A percentile compares a stretch with the other conserved stretches of the same genome.
Conservation (phyloP, 352 stramenopile genomes). For the Pythium aquatile region DNA sequence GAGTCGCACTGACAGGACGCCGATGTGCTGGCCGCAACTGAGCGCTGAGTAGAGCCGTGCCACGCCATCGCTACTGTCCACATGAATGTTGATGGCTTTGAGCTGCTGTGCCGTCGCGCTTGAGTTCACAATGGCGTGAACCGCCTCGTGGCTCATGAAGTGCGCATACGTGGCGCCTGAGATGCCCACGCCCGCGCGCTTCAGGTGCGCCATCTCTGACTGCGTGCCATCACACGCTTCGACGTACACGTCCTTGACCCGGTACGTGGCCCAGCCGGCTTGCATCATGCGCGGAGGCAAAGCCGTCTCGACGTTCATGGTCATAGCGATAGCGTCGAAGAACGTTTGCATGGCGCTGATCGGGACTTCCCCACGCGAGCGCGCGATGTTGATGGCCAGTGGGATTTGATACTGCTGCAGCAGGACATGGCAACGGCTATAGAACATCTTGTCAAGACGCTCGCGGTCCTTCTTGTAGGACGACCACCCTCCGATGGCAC, state of each 20-base stretch:
- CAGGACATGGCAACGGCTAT: not conserved
- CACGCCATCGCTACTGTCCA: not conserved
- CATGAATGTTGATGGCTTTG: not conserved
- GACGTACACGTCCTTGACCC: not conserved
- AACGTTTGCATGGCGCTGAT: not conserved
- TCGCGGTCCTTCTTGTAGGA: not conserved
- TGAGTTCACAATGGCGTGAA: not conserved
- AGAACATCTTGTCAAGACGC: not conserved
- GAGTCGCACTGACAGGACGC: not conserved
- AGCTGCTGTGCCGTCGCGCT: no score
- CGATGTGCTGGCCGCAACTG: not conserved
- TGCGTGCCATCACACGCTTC: not conserved
- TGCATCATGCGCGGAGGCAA: not conserved
- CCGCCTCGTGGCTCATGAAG: not conserved
- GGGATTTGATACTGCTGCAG: not conserved
- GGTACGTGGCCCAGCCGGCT: not conserved
- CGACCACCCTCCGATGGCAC: no score
- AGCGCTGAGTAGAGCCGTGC: not conserved
- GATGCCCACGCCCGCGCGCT: not conserved
- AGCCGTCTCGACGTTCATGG: not conserved
- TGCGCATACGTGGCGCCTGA: not conserved
- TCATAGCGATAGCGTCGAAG: not conserved
- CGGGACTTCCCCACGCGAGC: not conserved
- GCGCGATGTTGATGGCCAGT: not conserved
- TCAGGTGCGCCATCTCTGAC: not conserved